Base-by-base conservation (phyloP, 805 yeast genomes). In the Clavispora asparagi region DNA sequence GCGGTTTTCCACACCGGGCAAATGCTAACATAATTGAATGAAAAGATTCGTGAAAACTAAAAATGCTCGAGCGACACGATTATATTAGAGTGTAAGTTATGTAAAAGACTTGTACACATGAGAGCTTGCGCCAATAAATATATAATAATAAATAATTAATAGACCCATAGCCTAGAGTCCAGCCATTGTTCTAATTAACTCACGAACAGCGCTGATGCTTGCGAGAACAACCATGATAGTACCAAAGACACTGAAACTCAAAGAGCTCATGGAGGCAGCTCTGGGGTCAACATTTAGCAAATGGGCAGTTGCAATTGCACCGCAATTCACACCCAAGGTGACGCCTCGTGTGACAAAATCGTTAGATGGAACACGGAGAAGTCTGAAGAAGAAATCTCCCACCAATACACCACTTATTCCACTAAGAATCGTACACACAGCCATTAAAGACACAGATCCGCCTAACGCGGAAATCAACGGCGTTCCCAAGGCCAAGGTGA, bases 271-370 rank as follows among this genome's bases (percentile, higher is more conserved):
- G 3, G 90, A 87, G 1, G 90, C 91, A 13, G 94, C 92, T 53
- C 92, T 70, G 12, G 94, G 86, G 57, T 86, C 90, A 29, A 75
- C 74, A 26, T 78, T 77, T 31, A 87, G 63, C 40, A 87, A 65
- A 61, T 84, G 85, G 0, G 92, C 91, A 2, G 95, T 85, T 4
- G 90, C 87, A 42, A 87, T 84, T 1, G 95, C 95, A 9, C 91
- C 88, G 58, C 91, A 85, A 57, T 83, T 84, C 42, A 84, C 75
- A 5, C 95, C 95, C 41, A 85, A 64, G 0, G 89, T 81, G 16
- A 86, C 79, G 3, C 95, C 95, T 51, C 90, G 65, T 0, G 89
- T 82, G 7, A 87, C 82, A 58, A 77, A 86, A 59, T 87, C 94
- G 54, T 78, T 76, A 28, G 74, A 72, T 7, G 79, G 71, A 7